Evolutionary conservation across 176 grass and related monocot genomes (phyloP).

Genomic region (Coix lacrymajobi): DNA sequence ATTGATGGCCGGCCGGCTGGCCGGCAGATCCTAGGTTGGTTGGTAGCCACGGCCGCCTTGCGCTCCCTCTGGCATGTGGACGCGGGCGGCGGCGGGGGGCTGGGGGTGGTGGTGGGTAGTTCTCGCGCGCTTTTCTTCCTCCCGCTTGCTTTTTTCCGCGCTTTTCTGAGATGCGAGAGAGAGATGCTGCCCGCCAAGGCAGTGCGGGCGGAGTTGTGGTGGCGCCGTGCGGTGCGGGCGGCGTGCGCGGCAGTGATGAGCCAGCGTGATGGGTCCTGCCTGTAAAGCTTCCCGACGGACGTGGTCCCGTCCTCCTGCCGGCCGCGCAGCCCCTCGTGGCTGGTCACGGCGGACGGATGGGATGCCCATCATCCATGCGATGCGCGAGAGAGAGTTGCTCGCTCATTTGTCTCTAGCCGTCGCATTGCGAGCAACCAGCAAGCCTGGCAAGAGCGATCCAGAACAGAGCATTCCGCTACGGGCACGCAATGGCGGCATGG

Average conservation of each 20-base stretch:
- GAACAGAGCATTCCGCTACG: too few species aligned
- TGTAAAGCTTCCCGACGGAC: constrained; percentile 27
- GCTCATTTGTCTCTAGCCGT: not conserved
- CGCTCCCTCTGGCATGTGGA: not conserved
- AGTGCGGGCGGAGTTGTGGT: not conserved
- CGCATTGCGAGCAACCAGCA: not conserved
- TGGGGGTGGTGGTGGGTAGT: not conserved
- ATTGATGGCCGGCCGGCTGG: constrained; percentile 16
- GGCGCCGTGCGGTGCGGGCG: not conserved
- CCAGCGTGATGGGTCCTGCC: constrained; percentile 16
- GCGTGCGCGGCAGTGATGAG: constrained; percentile 25
- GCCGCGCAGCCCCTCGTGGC: not conserved
- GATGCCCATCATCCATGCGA: too few species aligned
- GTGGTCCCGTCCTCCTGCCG: not conserved
- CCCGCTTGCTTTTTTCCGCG: not conserved
- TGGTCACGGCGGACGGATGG: constrained; percentile 8
- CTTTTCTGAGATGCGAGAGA: not conserved
- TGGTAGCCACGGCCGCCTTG: not conserved
- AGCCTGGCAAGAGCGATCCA: not conserved
- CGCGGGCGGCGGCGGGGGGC: not conserved
- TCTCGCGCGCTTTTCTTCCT: constrained; percentile 20
- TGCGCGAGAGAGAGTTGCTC: not conserved
- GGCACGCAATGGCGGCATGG: too few species aligned
- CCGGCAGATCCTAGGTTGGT: not conserved
- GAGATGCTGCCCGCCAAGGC: not conserved